phyloP scores from a whole-genome alignment of 2,329 filamentous ascomycete genomes.

The Verticillium longisporum region DNA sequence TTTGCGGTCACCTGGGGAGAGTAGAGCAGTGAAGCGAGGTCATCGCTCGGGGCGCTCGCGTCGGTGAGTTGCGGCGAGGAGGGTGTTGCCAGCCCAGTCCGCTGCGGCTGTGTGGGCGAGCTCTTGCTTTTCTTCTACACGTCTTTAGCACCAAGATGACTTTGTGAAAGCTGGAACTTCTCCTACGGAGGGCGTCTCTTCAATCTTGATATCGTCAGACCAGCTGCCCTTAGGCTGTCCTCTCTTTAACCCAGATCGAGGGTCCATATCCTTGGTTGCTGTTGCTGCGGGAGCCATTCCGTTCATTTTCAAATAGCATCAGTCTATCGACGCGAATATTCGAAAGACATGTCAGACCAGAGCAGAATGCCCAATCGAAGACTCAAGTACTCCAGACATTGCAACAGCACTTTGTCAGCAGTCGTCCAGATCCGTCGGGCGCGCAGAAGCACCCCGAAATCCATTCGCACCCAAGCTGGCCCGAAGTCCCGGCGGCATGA shows the following conservation, averaged over 20 bases:
- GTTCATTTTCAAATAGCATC: not conserved
- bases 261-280: not conserved
- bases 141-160: no score
- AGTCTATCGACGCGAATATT: not conserved
- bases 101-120: not conserved
- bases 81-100: not conserved
- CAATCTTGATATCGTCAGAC: not conserved
- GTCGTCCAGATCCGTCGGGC: not conserved
- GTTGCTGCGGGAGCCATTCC: not conserved
- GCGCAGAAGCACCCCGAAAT: not conserved
- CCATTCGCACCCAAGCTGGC: not conserved
- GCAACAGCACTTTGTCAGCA: not conserved
- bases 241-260: not conserved
- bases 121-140: not conserved
- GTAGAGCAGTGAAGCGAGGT: slow-evolving; percentile 3
- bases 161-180: not conserved
- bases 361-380: not conserved
- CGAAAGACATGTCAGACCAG: not conserved
- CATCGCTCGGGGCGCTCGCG: not conserved
- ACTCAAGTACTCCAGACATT: not conserved
- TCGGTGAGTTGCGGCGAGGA: not conserved
- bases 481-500: not conserved
- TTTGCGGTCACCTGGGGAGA: slow-evolving; percentile 1
- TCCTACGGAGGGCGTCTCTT: not conserved
- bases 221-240: not conserved